phyloP scores from a whole-genome alignment of 345 rosid species.

The Streptanthus diversifolius region DNA sequence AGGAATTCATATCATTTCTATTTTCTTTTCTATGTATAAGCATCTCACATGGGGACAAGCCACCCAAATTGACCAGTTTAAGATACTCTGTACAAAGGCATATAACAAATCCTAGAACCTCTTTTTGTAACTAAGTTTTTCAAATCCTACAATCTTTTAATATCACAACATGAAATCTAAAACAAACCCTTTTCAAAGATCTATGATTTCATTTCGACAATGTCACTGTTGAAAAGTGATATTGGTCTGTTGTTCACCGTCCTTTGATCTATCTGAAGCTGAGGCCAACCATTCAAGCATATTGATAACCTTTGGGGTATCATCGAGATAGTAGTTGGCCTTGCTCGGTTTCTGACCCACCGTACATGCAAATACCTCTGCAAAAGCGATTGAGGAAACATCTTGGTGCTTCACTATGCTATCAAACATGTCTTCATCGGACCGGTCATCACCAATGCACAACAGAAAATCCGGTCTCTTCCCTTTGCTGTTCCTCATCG shows the following conservation, averaged over 20 bases:
- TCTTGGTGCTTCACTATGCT: conserved; percentile 47
- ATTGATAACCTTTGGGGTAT: conserved; percentile 51
- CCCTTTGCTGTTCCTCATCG: conserved; percentile 41
- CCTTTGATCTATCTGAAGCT: conserved; percentile 31
- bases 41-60: conserved; percentile 20
- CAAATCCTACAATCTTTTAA: conserved; percentile 28
- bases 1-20: conserved; percentile 24
- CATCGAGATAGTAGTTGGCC: conserved; percentile 82
- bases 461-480: conserved; percentile 63
- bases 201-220: conserved; percentile 22
- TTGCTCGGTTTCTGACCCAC: conserved; percentile 88
- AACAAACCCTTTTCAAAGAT: conserved; percentile 32
- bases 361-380: conserved; percentile 69
- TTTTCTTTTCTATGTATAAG: conserved; percentile 36
- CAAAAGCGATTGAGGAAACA: conserved; percentile 35
- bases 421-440: conserved; percentile 90
- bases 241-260: conserved; percentile 15
- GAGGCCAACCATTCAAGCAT: conserved; percentile 56
- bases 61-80: conserved; percentile 15
- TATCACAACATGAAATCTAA: conserved; percentile 33
- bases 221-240: conserved; percentile 22
- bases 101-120: conserved; percentile 18
- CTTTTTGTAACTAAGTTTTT: conserved; percentile 10
- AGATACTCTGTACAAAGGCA: conserved; percentile 34
- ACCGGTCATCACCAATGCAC: conserved; percentile 80